Evolutionary conservation across 2,329 filamentous ascomycete species (phyloP).

Genomic region (Botrytis squamosa): DNA sequence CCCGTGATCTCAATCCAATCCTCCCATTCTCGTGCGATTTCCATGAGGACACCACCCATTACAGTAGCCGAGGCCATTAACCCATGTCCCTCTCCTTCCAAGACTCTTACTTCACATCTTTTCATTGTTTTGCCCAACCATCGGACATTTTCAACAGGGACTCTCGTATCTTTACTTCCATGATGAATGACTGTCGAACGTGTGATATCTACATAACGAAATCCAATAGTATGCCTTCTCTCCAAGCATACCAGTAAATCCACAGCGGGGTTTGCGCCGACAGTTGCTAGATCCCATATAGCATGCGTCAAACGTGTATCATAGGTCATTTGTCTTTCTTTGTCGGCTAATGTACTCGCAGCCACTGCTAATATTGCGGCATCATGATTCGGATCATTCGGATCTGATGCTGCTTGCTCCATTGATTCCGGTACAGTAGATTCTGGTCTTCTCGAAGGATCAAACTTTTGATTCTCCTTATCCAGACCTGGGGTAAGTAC

Average conservation of each 20-base stretch:
- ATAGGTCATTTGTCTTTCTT: constrained; percentile 72
- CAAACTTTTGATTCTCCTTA: constrained; percentile 37
- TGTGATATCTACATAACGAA: constrained; percentile 95
- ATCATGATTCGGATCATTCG: constrained; percentile 36
- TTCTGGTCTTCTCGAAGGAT: constrained; percentile 36
- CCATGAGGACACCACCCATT: constrained; percentile 91
- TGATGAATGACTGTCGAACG: constrained; percentile 91
- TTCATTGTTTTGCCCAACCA: constrained; percentile 96
- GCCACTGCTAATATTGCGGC: constrained; percentile 48
- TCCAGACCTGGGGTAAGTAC: constrained; percentile 41
- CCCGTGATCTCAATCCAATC: constrained; percentile 71
- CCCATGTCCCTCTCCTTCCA: constrained; percentile 90
- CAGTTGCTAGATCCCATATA: constrained; percentile 92
- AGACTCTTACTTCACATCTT: constrained; percentile 82
- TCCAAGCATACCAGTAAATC: constrained; percentile 92
- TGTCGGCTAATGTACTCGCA: constrained; percentile 62
- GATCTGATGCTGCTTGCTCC: constrained; percentile 34
- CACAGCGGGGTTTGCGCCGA: constrained; percentile 88
- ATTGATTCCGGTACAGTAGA: constrained; percentile 33
- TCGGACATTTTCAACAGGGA: constrained; percentile 90
- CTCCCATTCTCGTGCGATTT: constrained; percentile 93
- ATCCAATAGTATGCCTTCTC: constrained; percentile 85
- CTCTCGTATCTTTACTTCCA: constrained; percentile 82
- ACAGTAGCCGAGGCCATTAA: constrained; percentile 92
- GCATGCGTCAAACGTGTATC: constrained; percentile 84